A percentile compares a stretch with the other conserved stretches of the same genome.
These are phyloP conservation scores for Candida odintsovae DNA, from an alignment of 805 yeast genomes.

Conservation along the genomic window DNA sequence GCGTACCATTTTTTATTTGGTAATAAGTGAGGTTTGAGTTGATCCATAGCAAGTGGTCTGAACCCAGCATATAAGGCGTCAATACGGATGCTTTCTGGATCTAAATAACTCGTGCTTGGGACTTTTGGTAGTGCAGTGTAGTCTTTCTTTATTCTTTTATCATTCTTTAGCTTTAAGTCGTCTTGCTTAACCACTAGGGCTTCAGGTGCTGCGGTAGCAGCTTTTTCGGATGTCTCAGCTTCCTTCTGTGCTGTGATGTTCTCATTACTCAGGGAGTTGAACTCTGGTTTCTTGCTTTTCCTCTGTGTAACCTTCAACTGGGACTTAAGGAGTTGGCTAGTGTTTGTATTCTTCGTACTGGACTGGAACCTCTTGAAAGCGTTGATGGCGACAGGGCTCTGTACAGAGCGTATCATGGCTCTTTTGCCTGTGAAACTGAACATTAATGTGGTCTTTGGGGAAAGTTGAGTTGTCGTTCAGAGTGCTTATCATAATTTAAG, in stretches of 20 bases:
- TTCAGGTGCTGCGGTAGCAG: neutral
- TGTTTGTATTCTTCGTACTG: conserved; percentile 3
- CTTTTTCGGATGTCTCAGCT: neutral
- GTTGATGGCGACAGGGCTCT: neutral
- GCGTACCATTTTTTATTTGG: conserved; percentile 24
- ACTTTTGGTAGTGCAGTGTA: conserved; percentile 16
- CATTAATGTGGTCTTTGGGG: neutral
- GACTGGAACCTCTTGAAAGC: conserved; percentile 7
- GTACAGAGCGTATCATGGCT: neutral
- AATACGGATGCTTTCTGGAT: conserved; percentile 13
- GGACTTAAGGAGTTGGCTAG: neutral
- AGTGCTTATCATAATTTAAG: neutral
- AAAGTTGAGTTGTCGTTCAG: neutral
- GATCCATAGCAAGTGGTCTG: conserved; percentile 20
- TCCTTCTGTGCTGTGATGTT: conserved; percentile 9
- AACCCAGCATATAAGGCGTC: conserved; percentile 20
- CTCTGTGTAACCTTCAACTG: conserved; percentile 2
- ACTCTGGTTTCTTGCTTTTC: conserved; percentile 7
- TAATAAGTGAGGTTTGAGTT: conserved; percentile 23
- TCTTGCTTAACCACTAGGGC: neutral
- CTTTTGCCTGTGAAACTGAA: neutral
- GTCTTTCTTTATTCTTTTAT: conserved; percentile 4
- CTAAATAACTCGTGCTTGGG: conserved; percentile 13
- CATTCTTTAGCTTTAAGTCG: neutral
- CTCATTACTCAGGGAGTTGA: conserved; percentile 23